Base-by-base conservation (phyloP, 768 basidiomycete species). In the Mycena polygramma region DNA sequence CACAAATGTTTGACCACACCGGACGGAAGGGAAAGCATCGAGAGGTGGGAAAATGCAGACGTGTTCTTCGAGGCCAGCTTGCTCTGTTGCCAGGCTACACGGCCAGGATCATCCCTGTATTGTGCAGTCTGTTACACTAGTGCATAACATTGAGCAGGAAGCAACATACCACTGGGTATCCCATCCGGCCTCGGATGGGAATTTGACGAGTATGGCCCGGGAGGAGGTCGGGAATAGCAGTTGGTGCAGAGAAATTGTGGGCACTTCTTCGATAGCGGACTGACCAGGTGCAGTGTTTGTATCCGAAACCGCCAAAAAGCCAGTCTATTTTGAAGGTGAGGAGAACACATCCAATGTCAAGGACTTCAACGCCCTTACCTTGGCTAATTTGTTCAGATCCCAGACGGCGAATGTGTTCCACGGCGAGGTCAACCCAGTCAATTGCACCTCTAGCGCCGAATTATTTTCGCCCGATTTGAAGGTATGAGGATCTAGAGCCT, bases 231-330 rank as follows among this genome's bases (percentile, higher is more conserved):
- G 63, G 46, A 65, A 65, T 49, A 65, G 46, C 36, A 65, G 63
- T 54, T 65, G 63, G 53, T 65, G 63, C 45, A 65, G 63, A 46
- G 63, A 57, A 49, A 65, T 65, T 65, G 63, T 65, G 46, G 63
- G 63, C 48, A 65, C 63, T 65, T 65, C 63, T 65, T 65, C 63
- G 63, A 65, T 65, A 35, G 63, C 63, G 57, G 63, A 65, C 49
- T 65, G 63, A 57, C 63, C 63, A 48, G 63, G 63, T 48, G 63
- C 46, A 57, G 63, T 65, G 57, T 65, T 65, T 57, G 63, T 65
- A 57, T 65, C 63, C 39, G 63, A 65, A 45, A 65, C 57, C 55
- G 63, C 36, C 63, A 65, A 57, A 36, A 65, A 65, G 35, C 63
- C 63, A 17, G 63, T 65, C 63, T 65, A 22, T 65, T 57, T 45